Evolutionary conservation across 441 rosid genomes (phyloP).

Genomic region (Arabidopsis lyrata): DNA sequence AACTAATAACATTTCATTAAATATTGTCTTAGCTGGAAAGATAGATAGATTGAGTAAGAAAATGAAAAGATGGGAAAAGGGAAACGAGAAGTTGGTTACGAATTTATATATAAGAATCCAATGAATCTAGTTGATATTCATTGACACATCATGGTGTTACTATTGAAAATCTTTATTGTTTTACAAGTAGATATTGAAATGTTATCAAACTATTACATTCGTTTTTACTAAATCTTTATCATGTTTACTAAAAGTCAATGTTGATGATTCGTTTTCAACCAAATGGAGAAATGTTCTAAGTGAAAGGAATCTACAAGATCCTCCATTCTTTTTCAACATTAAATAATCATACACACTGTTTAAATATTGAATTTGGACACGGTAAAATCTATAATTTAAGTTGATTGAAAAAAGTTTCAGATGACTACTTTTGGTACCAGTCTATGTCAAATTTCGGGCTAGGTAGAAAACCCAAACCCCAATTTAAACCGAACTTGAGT

Average conservation of each 20-base stretch:
- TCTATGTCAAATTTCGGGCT: background rate
- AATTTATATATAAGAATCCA: constrained; percentile 4
- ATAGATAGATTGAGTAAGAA: background rate
- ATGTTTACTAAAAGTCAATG: too few species aligned
- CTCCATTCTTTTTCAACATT: background rate
- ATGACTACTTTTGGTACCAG: background rate
- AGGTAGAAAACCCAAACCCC: background rate
- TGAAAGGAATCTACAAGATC: background rate
- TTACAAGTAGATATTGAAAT: background rate
- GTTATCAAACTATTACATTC: background rate
- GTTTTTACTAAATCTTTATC: too few species aligned
- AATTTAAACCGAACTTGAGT: background rate
- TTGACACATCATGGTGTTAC: constrained; percentile 5
- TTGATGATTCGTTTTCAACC: background rate
- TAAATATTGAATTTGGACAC: background rate
- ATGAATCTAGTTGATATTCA: constrained; percentile 9
- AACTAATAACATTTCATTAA: constrained; percentile 14
- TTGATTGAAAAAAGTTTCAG: too few species aligned
- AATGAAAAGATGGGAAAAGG: constrained; percentile 20
- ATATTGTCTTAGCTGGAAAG: constrained; percentile 32
- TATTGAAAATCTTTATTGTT: background rate
- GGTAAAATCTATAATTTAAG: background rate
- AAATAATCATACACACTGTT: background rate
- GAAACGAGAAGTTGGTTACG: constrained; percentile 13
- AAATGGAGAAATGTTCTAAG: background rate